Percentiles rank a stretch among this genome's conserved stretches.
Conservation (phyloP, 1,284 basidiomycete species). For the Fomitopsis betulina region DNA sequence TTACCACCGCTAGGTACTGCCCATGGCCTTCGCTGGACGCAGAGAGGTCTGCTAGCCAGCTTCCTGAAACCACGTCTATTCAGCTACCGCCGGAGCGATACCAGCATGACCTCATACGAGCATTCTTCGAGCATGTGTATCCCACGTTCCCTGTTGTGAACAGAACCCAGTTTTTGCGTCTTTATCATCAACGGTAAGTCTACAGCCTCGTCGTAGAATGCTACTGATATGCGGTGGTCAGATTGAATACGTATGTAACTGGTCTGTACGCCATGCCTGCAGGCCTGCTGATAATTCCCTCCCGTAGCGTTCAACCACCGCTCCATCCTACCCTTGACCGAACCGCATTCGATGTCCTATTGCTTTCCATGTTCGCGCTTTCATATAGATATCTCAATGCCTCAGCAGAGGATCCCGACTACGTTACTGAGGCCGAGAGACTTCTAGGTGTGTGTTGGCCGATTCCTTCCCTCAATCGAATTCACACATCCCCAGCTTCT, state of each 20-base stretch:
- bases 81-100: constrained; percentile 2
- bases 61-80: neutral
- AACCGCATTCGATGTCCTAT: constrained; percentile 2
- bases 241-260: constrained; percentile 4
- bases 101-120: constrained; percentile 5
- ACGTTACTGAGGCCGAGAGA: constrained; percentile 2
- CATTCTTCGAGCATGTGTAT: constrained; percentile 8
- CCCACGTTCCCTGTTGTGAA: constrained; percentile 10
- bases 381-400: neutral
- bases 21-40: constrained; percentile 3
- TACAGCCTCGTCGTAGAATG: too few species aligned
- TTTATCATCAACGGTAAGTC: constrained; percentile 9
- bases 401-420: neutral
- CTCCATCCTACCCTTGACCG: neutral
- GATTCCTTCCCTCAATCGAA: neutral
- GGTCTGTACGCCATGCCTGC: neutral
- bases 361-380: constrained; percentile 3
- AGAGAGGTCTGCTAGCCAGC: neutral
- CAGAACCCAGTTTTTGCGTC: neutral
- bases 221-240: neutral
- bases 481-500: neutral
- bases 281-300: neutral
- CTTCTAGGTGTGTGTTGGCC: constrained; percentile 1
- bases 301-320: neutral
- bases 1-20: neutral